Percentiles rank a stretch among this genome's conserved stretches.
Conservation (phyloP, 805 yeast genomes). For the Lipomyces japonicus region DNA sequence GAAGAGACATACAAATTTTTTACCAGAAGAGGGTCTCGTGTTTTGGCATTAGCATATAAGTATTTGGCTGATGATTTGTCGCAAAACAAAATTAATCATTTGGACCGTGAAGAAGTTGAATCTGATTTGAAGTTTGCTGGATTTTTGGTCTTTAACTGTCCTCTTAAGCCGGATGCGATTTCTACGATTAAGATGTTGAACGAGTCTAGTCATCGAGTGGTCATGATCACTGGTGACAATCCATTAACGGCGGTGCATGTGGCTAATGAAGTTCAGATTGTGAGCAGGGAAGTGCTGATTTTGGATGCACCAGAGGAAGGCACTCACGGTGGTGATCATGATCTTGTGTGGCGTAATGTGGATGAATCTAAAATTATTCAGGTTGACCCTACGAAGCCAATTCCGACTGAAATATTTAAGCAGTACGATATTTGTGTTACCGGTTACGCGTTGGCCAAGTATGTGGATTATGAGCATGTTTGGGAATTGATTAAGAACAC, state of each 20-base stretch:
- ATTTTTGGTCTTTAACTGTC: constrained; percentile 94
- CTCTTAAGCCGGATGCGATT: constrained; percentile 88
- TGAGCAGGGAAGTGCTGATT: constrained; percentile 77
- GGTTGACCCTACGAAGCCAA: constrained; percentile 54
- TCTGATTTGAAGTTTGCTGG: constrained; percentile 76
- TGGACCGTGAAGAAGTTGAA: constrained; percentile 76
- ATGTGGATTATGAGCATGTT: constrained; percentile 66
- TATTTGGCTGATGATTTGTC: constrained; percentile 49
- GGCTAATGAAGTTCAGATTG: constrained; percentile 86
- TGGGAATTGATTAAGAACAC: constrained; percentile 75
- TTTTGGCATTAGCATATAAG: constrained; percentile 89
- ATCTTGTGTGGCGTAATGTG: constrained; percentile 79
- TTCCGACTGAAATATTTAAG: constrained; percentile 56
- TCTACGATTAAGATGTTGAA: constrained; percentile 88
- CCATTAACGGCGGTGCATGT: constrained; percentile 98
- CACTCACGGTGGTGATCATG: constrained; percentile 47
- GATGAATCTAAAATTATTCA: constrained; percentile 71
- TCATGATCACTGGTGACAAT: constrained; percentile 98
- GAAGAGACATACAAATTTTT: constrained; percentile 83
- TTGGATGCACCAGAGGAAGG: constrained; percentile 79
- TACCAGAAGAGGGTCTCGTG: constrained; percentile 95
- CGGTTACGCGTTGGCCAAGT: constrained; percentile 76
- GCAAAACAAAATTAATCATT: constrained; percentile 50
- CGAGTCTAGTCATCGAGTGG: constrained; percentile 90
- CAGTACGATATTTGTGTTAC: constrained; percentile 85